Percentiles rank a stretch among this genome's conserved stretches.
Evolutionary conservation across 805 yeast genomes (phyloP).

Genomic region (Schwanniomyces sp.): DNA sequence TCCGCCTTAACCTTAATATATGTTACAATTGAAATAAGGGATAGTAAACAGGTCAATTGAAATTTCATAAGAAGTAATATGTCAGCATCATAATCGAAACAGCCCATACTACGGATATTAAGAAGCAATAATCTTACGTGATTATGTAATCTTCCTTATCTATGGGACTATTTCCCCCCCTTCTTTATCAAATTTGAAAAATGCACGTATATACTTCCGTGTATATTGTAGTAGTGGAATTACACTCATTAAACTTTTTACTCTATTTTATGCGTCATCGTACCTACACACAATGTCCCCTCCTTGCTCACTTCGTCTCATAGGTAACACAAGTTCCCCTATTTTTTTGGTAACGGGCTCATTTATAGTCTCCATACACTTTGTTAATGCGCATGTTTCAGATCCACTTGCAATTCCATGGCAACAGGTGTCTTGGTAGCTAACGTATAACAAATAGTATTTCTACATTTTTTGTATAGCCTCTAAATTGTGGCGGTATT

Average conservation of each 20-base stretch:
- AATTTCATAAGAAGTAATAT: not conserved
- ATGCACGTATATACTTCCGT: not conserved
- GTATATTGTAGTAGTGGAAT: no score
- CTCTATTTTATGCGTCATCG: no score
- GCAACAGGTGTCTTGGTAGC: no score
- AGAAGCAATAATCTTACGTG: not conserved
- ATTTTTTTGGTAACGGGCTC: not conserved
- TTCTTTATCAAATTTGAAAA: not conserved
- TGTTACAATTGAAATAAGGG: not conserved
- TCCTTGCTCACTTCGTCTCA: not conserved
- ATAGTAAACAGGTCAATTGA: not conserved
- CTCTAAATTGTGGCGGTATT: no score
- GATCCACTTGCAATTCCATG: not conserved
- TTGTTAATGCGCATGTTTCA: not conserved
- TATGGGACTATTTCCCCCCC: not conserved
- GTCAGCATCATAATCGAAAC: not conserved
- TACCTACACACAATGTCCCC: no score
- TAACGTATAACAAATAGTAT: no score
- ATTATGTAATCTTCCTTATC: not conserved
- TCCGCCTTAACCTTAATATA: conserved; percentile 1
- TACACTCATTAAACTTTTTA: no score
- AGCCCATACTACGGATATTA: no score
- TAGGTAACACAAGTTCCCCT: not conserved
- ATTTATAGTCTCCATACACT: not conserved
- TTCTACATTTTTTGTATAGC: no score